phyloP scores from a whole-genome alignment of 495 filamentous ascomycete species.

The Cenococcum geophilum region DNA sequence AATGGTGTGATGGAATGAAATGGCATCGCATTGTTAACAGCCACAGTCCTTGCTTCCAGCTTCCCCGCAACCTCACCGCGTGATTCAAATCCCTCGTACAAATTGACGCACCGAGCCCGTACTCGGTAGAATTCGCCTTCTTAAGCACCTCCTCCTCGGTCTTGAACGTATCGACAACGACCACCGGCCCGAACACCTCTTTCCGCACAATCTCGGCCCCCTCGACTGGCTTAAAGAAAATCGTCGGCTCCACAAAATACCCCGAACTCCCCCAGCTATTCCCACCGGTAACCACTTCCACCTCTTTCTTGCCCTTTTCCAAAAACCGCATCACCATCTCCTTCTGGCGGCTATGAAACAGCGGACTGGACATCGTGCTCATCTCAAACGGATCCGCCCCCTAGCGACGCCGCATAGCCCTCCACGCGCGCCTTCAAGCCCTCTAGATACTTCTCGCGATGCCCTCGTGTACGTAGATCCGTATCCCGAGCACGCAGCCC shows the following conservation, averaged over 20 bases:
- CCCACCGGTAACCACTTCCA: neutral
- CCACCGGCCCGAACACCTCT: slow-evolving; percentile 52
- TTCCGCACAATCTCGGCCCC: slow-evolving; percentile 41
- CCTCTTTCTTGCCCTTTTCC: slow-evolving; percentile 2
- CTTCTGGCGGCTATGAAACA: neutral
- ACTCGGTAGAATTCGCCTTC: slow-evolving; percentile 44
- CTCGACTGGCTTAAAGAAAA: slow-evolving; percentile 41
- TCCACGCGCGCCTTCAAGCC: neutral
- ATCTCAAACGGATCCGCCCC: neutral
- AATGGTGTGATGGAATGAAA: slow-evolving; percentile 13
- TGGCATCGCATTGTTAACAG: slow-evolving; percentile 9
- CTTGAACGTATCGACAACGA: slow-evolving; percentile 44
- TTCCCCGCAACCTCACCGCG: slow-evolving; percentile 14
- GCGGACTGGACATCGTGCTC: slow-evolving; percentile 6
- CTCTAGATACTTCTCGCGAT: slow-evolving; percentile 33
- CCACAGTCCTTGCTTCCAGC: slow-evolving; percentile 10
- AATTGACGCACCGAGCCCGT: slow-evolving; percentile 38
- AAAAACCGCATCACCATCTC: neutral
- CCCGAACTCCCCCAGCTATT: slow-evolving; percentile 28
- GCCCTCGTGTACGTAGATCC: slow-evolving; percentile 50
- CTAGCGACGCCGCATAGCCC: neutral
- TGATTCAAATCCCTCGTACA: slow-evolving; percentile 50
- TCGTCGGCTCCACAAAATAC: slow-evolving; percentile 45
- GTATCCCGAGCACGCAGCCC: slow-evolving; percentile 47
- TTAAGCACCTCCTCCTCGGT: slow-evolving; percentile 47